Evolutionary conservation across 139 green algal genomes (phyloP).

Genomic region (Limnomonas spitsbergensis): DNA sequence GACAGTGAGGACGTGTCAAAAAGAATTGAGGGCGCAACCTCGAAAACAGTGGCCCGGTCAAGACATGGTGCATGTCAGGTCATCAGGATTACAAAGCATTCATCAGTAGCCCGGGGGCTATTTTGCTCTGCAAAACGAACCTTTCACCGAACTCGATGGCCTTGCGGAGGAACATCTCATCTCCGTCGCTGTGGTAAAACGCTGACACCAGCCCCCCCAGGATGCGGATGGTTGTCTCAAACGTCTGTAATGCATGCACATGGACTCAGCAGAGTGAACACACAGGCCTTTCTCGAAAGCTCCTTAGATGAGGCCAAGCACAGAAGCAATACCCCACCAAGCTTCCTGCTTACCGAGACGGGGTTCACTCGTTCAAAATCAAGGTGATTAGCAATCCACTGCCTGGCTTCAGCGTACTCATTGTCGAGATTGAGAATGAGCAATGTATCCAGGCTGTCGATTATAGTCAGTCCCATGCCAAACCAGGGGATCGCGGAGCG

Average conservation of each 20-base stretch:
- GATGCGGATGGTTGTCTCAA: constrained; percentile 91
- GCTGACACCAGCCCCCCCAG: constrained; percentile 84
- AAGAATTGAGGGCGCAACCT: no score
- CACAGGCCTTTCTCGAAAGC: no score
- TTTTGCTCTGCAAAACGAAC: no score
- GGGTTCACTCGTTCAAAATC: constrained; percentile 20
- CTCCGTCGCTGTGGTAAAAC: constrained; percentile 63
- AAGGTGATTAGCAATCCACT: constrained; percentile 62
- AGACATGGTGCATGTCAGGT: no score
- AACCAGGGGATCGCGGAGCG: constrained; percentile 51
- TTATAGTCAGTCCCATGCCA: constrained; percentile 67
- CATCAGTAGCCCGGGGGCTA: no score
- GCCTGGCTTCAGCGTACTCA: constrained; percentile 46
- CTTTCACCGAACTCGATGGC: constrained; percentile 45
- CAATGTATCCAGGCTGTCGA: constrained; percentile 82
- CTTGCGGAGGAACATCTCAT: constrained; percentile 45
- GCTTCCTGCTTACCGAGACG: not conserved
- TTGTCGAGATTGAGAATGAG: constrained; percentile 58
- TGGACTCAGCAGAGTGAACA: not conserved
- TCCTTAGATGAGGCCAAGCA: no score
- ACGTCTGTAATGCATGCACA: constrained; percentile 68
- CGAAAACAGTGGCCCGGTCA: no score
- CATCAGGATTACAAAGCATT: no score
- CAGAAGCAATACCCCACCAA: no score
- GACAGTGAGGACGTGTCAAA: no score